Conservation (phyloP, 495 filamentous ascomycete species). For the Penicillium canariense region DNA sequence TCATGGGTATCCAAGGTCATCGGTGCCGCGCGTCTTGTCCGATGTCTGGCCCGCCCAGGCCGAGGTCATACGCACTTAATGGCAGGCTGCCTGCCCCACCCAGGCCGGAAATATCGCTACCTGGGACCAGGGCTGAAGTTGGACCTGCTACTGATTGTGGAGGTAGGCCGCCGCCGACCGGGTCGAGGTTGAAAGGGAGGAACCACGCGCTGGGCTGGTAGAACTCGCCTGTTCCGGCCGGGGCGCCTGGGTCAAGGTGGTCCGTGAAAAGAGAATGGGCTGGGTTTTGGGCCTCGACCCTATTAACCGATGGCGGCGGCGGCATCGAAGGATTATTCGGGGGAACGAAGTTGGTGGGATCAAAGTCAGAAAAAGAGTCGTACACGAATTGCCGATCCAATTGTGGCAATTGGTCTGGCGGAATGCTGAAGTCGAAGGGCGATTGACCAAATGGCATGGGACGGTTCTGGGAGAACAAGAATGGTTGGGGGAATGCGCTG, state of each 20-base stretch:
- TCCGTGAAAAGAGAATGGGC: constrained; percentile 34
- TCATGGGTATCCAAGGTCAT: not conserved
- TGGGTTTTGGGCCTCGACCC: constrained; percentile 20
- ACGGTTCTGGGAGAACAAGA: constrained; percentile 34
- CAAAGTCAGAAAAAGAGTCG: constrained; percentile 67
- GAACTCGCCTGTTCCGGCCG: constrained; percentile 41
- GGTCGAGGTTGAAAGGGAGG: constrained; percentile 90
- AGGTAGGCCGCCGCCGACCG: constrained; percentile 30
- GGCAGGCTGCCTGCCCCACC: constrained; percentile 25
- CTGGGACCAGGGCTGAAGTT: constrained; percentile 7
- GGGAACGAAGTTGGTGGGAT: constrained; percentile 43
- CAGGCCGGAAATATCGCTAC: constrained; percentile 24
- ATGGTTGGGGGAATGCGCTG: constrained; percentile 47
- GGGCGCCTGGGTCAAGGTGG: constrained; percentile 40
- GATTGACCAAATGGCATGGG: constrained; percentile 39
- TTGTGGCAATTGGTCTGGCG: constrained; percentile 51
- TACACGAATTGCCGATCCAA: constrained; percentile 78
- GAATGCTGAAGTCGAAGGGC: constrained; percentile 41
- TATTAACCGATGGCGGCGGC: constrained; percentile 25
- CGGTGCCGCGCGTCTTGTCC: constrained; percentile 15
- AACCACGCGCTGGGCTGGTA: constrained; percentile 80
- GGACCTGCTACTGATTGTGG: constrained; percentile 28
- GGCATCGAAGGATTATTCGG: constrained; percentile 27
- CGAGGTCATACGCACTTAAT: constrained; percentile 32
- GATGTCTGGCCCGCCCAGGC: constrained; percentile 22